Percentiles rank a stretch among this genome's conserved stretches.
These are phyloP conservation scores for Leonotis leonurus DNA, from an alignment of 257 asterid species.

Conservation along the genomic window DNA sequence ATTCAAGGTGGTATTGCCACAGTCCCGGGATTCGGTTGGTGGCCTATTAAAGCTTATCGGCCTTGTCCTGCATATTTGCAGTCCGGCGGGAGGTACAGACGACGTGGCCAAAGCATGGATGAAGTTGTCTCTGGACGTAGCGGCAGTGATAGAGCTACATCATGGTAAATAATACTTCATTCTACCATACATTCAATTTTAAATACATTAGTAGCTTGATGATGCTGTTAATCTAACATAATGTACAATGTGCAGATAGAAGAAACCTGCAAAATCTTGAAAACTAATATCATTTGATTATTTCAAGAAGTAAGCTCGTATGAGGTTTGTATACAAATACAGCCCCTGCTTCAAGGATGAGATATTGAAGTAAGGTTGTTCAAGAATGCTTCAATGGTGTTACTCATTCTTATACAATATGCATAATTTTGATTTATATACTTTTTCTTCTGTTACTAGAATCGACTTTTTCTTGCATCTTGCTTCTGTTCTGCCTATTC, in stretches of 20 bases:
- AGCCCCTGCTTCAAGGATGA: no score
- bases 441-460: background rate
- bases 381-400: background rate
- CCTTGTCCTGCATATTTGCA: constrained; percentile 89
- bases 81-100: constrained; percentile 75
- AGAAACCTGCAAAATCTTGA: background rate
- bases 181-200: background rate
- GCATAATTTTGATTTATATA: background rate
- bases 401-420: background rate
- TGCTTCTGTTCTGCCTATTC: background rate
- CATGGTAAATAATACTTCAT: constrained; percentile 28
- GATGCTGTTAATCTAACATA: background rate
- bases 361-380: background rate
- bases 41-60: constrained; percentile 93
- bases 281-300: background rate
- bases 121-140: constrained; percentile 76
- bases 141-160: constrained; percentile 14
- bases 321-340: no score
- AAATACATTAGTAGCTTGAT: background rate
- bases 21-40: constrained; percentile 95
- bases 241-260: background rate
- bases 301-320: background rate
- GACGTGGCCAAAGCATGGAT: constrained; percentile 90
- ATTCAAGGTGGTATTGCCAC: constrained; percentile 96
- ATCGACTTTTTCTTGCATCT: background rate